Evolutionary conservation across 2,329 filamentous ascomycete species (phyloP).

Genomic region (Davidsoniella australis): DNA sequence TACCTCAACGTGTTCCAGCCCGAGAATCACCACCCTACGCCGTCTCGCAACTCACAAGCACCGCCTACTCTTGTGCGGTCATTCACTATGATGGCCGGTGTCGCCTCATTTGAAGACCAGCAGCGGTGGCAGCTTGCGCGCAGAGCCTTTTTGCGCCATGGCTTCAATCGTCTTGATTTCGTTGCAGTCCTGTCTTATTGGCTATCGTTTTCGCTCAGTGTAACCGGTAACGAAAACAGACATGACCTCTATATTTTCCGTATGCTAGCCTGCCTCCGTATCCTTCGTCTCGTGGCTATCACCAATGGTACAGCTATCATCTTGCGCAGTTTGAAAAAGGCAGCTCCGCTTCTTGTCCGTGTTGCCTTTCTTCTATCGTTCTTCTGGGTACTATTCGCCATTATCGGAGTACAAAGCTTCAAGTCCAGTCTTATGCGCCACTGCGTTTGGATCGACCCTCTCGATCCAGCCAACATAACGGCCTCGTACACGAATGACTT

Average conservation of each 20-base stretch:
- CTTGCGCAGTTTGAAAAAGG: constrained; percentile 84
- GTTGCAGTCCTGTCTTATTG: constrained; percentile 89
- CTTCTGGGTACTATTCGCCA: constrained; percentile 95
- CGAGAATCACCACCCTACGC: constrained; percentile 47
- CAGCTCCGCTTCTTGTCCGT: constrained; percentile 75
- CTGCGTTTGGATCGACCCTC: constrained; percentile 60
- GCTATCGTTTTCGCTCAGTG: constrained; percentile 64
- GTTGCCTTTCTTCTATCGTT: constrained; percentile 90
- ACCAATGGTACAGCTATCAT: constrained; percentile 94
- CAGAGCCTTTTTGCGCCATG: constrained; percentile 81
- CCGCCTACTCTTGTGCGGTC: constrained; percentile 6
- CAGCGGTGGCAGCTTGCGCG: constrained; percentile 75
- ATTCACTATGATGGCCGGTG: constrained; percentile 56
- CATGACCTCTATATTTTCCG: constrained; percentile 77
- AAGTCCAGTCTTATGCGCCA: constrained; percentile 63
- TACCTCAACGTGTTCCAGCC: constrained; percentile 68
- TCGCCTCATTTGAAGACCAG: constrained; percentile 53
- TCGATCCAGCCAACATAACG: constrained; percentile 34
- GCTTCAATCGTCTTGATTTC: constrained; percentile 91
- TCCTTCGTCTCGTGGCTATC: constrained; percentile 74
- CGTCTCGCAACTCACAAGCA: constrained; percentile 30
- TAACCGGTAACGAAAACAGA: constrained; percentile 49
- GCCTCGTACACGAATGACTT: constrained; percentile 44
- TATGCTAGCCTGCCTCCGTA: constrained; percentile 91
- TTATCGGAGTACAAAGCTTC: constrained; percentile 93